Evolutionary conservation across 192 early-diverging fungal genomes (phyloP).

Genomic region (Gaertneriomyces semiglobifer): DNA sequence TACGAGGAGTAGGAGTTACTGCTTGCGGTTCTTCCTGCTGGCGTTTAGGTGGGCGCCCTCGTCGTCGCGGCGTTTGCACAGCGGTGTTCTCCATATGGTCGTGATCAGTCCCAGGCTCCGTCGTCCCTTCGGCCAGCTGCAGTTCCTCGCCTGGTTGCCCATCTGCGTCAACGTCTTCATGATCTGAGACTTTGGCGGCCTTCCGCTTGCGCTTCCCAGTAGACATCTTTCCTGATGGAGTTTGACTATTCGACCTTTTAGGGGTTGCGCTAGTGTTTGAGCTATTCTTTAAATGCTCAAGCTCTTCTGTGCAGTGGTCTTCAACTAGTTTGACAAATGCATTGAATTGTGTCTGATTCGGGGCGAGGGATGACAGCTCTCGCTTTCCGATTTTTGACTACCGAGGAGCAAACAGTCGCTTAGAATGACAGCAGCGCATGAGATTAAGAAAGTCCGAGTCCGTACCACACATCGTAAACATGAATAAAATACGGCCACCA

Average conservation of each 20-base stretch:
- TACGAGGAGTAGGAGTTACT: constrained; percentile 1
- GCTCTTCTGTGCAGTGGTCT: constrained; percentile 22
- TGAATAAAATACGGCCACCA: constrained; percentile 17
- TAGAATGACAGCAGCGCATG: neutral
- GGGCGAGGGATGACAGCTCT: neutral
- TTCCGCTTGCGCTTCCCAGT: neutral
- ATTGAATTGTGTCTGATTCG: constrained; percentile 13
- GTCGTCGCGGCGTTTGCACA: neutral
- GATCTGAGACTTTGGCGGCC: neutral
- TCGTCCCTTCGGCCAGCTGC: neutral
- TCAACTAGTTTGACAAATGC: constrained; percentile 11
- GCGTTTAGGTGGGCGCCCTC: neutral
- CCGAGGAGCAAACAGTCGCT: neutral
- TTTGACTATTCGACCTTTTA: neutral
- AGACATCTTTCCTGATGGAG: neutral
- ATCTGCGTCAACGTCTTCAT: neutral
- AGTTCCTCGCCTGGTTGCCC: neutral
- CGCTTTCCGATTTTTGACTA: constrained; percentile 17
- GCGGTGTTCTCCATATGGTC: neutral
- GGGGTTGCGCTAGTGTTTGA: neutral
- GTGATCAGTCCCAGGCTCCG: neutral
- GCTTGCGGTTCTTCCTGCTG: neutral
- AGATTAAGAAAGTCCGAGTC: neutral
- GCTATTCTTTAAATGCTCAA: constrained; percentile 8
- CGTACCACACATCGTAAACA: constrained; percentile 11